These are phyloP conservation scores for Endotrypanum monterogeii DNA, from an alignment of 208 protist species.

Conservation along the genomic window DNA sequence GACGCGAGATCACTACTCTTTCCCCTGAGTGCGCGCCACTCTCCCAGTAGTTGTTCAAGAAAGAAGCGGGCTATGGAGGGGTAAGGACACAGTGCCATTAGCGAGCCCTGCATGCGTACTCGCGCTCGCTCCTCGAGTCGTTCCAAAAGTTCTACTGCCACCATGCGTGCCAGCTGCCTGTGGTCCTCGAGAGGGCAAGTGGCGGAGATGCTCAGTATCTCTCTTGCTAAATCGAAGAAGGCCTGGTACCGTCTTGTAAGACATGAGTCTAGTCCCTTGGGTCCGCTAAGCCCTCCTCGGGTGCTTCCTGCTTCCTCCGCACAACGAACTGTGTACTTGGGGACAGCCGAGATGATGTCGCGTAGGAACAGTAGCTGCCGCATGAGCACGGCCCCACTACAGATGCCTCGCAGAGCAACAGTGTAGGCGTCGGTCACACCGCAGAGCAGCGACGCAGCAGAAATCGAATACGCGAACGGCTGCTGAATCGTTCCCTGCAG, in stretches of 20 bases:
- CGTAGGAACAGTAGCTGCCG: conserved; percentile 27
- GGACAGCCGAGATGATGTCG: conserved; percentile 15
- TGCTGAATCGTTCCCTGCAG: background rate
- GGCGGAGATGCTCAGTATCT: conserved; percentile 53
- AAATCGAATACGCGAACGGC: conserved; percentile 7
- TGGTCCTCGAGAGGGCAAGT: conserved; percentile 43
- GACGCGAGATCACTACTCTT: background rate
- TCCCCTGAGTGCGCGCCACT: conserved; percentile 37
- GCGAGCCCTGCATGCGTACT: conserved; percentile 50
- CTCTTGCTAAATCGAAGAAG: conserved; percentile 59
- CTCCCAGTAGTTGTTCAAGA: conserved; percentile 40
- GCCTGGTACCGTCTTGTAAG: conserved; percentile 45
- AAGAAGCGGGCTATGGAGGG: conserved; percentile 67
- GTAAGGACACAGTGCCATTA: conserved; percentile 72
- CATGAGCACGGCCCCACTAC: conserved; percentile 16
- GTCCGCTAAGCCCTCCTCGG: background rate
- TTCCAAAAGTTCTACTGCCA: conserved; percentile 46
- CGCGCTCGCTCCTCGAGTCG: conserved; percentile 44
- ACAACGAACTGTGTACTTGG: conserved; percentile 33
- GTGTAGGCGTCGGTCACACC: conserved; percentile 2
- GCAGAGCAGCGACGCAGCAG: conserved; percentile 18
- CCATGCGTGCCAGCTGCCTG: conserved; percentile 31
- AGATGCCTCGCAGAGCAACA: conserved; percentile 9
- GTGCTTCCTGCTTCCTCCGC: conserved; percentile 2
- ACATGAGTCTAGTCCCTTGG: conserved; percentile 1